These are phyloP conservation scores for Papiliotrema fonsecae DNA, from an alignment of 1,284 basidiomycete genomes.

Conservation along the genomic window DNA sequence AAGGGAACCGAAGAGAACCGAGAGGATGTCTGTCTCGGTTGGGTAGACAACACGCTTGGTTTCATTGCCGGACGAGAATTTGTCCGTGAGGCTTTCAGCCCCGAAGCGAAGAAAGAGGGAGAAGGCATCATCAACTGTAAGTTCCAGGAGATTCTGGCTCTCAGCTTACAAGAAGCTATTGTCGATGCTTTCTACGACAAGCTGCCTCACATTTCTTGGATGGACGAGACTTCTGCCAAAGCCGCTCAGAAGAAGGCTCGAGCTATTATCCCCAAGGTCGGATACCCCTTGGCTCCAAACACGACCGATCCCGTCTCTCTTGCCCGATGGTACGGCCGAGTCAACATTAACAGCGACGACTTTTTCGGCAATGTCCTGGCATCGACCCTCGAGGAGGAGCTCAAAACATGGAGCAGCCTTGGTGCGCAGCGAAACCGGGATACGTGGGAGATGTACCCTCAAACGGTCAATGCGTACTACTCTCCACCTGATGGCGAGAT, in stretches of 20 bases:
- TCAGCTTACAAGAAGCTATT: slow-evolving; percentile 56
- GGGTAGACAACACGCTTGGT: slow-evolving; percentile 50
- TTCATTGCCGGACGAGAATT: slow-evolving; percentile 60
- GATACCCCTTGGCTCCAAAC: slow-evolving; percentile 77
- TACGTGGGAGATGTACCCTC: slow-evolving; percentile 63
- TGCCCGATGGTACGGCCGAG: slow-evolving; percentile 65
- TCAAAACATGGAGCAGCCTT: slow-evolving; percentile 65
- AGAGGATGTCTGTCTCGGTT: slow-evolving; percentile 56
- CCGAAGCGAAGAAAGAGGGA: slow-evolving; percentile 72
- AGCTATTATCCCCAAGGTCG: slow-evolving; percentile 48
- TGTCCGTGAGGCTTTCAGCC: slow-evolving; percentile 79
- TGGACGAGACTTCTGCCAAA: slow-evolving; percentile 77
- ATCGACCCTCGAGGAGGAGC: slow-evolving; percentile 38
- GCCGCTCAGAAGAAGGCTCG: slow-evolving; percentile 74
- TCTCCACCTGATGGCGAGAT: slow-evolving; percentile 57
- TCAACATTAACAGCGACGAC: slow-evolving; percentile 61
- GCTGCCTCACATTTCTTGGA: slow-evolving; percentile 75
- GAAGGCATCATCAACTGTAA: slow-evolving; percentile 75
- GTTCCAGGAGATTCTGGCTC: slow-evolving; percentile 12
- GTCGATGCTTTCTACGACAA: slow-evolving; percentile 78
- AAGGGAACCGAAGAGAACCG: slow-evolving; percentile 80
- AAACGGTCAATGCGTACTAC: slow-evolving; percentile 48
- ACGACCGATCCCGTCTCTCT: slow-evolving; percentile 69
- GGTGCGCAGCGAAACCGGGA: slow-evolving; percentile 68
- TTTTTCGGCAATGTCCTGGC: slow-evolving; percentile 72